Evolutionary conservation across 2,329 filamentous ascomycete genomes (phyloP), one percentile per base, ranked within the genome.

Genomic region (Pestalotiopsis sp.): DNA sequence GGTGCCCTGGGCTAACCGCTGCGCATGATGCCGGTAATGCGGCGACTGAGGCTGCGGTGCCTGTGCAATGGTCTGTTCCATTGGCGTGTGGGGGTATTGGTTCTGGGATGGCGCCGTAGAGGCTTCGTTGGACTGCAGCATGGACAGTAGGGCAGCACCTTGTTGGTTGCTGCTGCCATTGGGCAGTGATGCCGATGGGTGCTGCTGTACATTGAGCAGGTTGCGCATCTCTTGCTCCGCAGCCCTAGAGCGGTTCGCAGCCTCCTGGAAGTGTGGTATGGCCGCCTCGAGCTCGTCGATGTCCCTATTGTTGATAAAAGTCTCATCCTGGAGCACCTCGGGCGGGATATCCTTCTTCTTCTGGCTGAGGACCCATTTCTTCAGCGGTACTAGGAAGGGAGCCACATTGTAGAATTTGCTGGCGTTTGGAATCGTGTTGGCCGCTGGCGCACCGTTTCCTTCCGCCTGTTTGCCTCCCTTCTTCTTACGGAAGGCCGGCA

Each of bases 321-420:
- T 81, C 69, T 91, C 88, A 57, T 90, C 86, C 26, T 82, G 78
- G 14, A 83, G 80, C 13, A 84, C 79, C 22, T 82, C 81, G 17
- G 81, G 76, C 20, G 81, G 76, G 4, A 82, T 73, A 73, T 93
- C 92, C n/a, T 86, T 84, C 80, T 91, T 94, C 82, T 89, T 91
- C 80, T 97, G 93, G 71, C 91, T 88, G n/a, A 89, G 83, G 60
- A 98, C 94, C 94, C 94, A 98, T 78, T 93, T 94, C 79, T 94
- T 94, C 62, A 99, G 81, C 5, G 90, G 92, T 1, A 89, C 89
- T 66, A 98, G 84, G 76, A 99, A 99, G 0, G 95, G 94, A 0
- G 94, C 94, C 20, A 99, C 96, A 93, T 98, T 98, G 81, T 98
- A 99, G 78, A 98, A 98, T 76, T 95, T 98, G 78, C 93, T 94